Percentiles rank a stretch among this genome's conserved stretches.
These are phyloP conservation scores for Boletus subcaerulescens DNA, from an alignment of 768 basidiomycete species.

Conservation along the genomic window DNA sequence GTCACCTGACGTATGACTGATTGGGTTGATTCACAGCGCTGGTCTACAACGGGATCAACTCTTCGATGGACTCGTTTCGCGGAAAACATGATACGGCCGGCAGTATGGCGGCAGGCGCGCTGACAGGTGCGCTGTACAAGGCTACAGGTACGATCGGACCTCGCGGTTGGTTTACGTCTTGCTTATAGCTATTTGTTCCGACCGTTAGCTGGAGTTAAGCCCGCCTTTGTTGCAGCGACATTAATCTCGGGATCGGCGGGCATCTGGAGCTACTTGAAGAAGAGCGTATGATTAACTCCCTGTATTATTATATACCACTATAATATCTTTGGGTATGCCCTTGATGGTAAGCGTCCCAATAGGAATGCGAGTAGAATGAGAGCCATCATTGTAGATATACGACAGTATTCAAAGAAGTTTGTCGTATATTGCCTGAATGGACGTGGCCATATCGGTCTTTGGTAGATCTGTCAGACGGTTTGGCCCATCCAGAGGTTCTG, in stretches of 20 bases:
- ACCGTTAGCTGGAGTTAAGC: slow-evolving; percentile 82
- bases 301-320: slow-evolving; percentile 38
- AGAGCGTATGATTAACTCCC: slow-evolving; percentile 63
- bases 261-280: slow-evolving; percentile 93
- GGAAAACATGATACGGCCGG: slow-evolving; percentile 91
- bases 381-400: slow-evolving; percentile 20
- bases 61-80: slow-evolving; percentile 82
- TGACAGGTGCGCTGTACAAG: slow-evolving; percentile 91
- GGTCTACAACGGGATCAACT: slow-evolving; percentile 95
- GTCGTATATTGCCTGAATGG: slow-evolving; percentile 30
- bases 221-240: slow-evolving; percentile 85
- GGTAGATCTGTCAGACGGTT: slow-evolving; percentile 34
- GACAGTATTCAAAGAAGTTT: slow-evolving; percentile 29
- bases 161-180: slow-evolving; percentile 33
- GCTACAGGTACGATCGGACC: slow-evolving; percentile 73
- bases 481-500: slow-evolving; percentile 31
- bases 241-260: slow-evolving; percentile 89
- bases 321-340: slow-evolving; percentile 47
- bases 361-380: slow-evolving; percentile 13
- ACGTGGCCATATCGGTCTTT: slow-evolving; percentile 33
- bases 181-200: slow-evolving; percentile 34
- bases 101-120: slow-evolving; percentile 87
- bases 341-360: slow-evolving; percentile 30
- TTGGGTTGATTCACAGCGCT: slow-evolving; percentile 58
- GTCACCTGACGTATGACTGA: slow-evolving; percentile 36